A percentile compares a stretch with the other conserved stretches of the same genome.
Evolutionary conservation across 805 yeast species (phyloP).

Genomic region (Spathaspora girioi): DNA sequence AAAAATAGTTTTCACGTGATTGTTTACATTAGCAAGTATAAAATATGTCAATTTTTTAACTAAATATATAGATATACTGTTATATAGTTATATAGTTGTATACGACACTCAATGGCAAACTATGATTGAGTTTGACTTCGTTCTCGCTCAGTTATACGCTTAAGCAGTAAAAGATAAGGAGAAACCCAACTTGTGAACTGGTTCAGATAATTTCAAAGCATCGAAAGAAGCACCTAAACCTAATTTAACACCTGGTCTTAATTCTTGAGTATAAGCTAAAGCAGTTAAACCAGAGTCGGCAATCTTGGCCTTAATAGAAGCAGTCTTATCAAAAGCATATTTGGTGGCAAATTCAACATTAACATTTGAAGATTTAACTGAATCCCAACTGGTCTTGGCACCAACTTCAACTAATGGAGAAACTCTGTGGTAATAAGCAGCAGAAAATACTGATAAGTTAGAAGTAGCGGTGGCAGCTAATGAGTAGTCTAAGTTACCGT

Average conservation of each 20-base stretch:
- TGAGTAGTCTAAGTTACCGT: constrained; percentile 83
- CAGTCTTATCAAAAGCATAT: constrained; percentile 81
- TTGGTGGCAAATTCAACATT: constrained; percentile 95
- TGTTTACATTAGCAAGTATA: too few species aligned
- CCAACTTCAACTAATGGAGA: constrained; percentile 92
- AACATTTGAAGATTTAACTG: constrained; percentile 76
- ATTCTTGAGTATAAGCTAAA: constrained; percentile 87
- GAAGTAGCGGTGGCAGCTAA: constrained; percentile 80
- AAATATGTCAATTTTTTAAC: too few species aligned
- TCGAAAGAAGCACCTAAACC: constrained; percentile 98
- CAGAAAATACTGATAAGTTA: constrained; percentile 85
- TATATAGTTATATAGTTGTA: too few species aligned
- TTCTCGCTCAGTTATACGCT: constrained; percentile 8
- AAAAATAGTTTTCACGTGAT: too few species aligned
- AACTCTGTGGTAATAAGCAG: constrained; percentile 96
- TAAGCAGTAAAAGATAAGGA: constrained; percentile 91
- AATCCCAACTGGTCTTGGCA: constrained; percentile 95
- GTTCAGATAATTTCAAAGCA: constrained; percentile 91
- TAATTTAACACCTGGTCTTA: constrained; percentile 93
- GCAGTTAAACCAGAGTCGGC: constrained; percentile 95
- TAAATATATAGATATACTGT: too few species aligned
- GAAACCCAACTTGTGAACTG: constrained; percentile 97
- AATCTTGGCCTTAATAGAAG: constrained; percentile 94
- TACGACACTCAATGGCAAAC: too few species aligned
- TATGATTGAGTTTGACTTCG: too few species aligned